These are phyloP conservation scores for Mycena chlorophos DNA, from an alignment of 768 basidiomycete genomes.

Conservation along the genomic window DNA sequence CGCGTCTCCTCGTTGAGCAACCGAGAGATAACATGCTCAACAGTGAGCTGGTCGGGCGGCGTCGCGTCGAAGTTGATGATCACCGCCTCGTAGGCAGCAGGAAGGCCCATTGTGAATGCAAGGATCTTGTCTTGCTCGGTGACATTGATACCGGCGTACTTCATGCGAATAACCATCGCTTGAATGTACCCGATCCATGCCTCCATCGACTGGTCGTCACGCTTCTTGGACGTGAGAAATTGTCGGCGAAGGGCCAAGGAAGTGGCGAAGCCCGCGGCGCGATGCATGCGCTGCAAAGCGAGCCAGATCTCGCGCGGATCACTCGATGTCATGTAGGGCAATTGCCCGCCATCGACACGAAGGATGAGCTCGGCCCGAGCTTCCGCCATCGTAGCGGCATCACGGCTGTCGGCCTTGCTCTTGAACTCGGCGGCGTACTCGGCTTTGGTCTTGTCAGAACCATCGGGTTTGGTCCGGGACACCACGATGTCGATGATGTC, in stretches of 20 bases:
- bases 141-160: neutral
- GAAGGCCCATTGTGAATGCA: conserved; percentile 7
- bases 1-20: conserved; percentile 3
- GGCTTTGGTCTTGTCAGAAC: neutral
- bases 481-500: neutral
- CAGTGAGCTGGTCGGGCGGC: neutral
- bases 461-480: conserved; percentile 3
- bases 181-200: conserved; percentile 7
- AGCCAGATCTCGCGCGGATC: conserved; percentile 7
- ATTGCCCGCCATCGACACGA: conserved; percentile 2
- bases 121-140: conserved; percentile 1
- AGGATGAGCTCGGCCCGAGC: conserved; percentile 7
- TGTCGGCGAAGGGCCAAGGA: conserved; percentile 7
- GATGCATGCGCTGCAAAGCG: conserved; percentile 1
- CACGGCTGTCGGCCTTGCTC: neutral
- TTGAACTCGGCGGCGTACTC: neutral
- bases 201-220: conserved; percentile 5
- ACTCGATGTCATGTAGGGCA: conserved; percentile 5
- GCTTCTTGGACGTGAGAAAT: conserved; percentile 9
- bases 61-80: conserved; percentile 6
- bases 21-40: conserved; percentile 2
- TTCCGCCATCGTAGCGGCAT: conserved; percentile 4
- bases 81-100: conserved; percentile 4
- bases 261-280: conserved; percentile 9
- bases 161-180: conserved; percentile 3